A percentile compares a stretch with the other conserved stretches of the same genome.
Conservation (phyloP, 2,329 filamentous ascomycete genomes). For the Aureobasidium sp. region DNA sequence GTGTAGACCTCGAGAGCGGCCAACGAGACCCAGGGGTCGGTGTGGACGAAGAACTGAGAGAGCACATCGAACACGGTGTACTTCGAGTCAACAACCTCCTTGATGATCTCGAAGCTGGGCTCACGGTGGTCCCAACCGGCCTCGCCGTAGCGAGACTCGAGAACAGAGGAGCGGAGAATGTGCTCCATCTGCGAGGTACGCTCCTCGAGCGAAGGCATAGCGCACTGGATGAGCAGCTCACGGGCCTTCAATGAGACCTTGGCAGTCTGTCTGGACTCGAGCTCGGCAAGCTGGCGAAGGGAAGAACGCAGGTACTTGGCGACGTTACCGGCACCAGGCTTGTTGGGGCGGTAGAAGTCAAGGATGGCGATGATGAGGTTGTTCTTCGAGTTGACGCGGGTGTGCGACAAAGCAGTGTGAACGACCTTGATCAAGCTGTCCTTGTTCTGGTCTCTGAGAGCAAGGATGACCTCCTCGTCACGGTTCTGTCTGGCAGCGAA, state of each 20-base stretch:
- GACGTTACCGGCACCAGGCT: constrained; percentile 80
- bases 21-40: constrained; percentile 87
- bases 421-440: constrained; percentile 82
- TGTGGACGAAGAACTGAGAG: constrained; percentile 88
- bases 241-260: constrained; percentile 97
- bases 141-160: constrained; percentile 96
- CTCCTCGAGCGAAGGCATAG: constrained; percentile 92
- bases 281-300: constrained; percentile 79
- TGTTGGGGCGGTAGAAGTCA: constrained; percentile 91
- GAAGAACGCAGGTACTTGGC: constrained; percentile 78
- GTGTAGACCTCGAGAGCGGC: constrained; percentile 95
- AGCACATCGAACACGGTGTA: constrained; percentile 97
- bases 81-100: constrained; percentile 97
- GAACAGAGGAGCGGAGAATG: constrained; percentile 88
- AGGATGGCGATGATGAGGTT: constrained; percentile 85
- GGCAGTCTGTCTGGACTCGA: constrained; percentile 77
- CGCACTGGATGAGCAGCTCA: constrained; percentile 95
- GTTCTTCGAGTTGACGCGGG: constrained; percentile 87
- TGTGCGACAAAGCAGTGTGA: constrained; percentile 86
- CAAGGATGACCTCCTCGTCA: constrained; percentile 89
- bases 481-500: constrained; percentile 80
- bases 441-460: constrained; percentile 92
- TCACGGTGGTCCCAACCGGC: constrained; percentile 94
- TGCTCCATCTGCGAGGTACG: constrained; percentile 96
- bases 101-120: constrained; percentile 82